Evolutionary conservation across 2,329 filamentous ascomycete species (phyloP), one percentile per base, ranked within the genome.

Genomic region (Apiospora rasikravindrae): DNA sequence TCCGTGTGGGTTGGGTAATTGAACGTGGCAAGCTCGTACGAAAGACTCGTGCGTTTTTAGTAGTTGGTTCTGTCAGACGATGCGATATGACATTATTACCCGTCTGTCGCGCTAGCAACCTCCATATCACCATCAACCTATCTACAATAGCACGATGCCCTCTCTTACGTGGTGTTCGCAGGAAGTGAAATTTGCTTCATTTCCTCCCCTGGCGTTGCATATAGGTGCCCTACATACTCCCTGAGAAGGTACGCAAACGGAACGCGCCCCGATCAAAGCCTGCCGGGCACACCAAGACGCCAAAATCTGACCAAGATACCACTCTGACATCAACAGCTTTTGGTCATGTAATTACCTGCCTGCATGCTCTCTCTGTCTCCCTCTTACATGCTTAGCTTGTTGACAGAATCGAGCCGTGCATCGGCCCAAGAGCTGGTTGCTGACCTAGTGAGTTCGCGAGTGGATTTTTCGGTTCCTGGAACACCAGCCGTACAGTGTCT

Each of bases 251-350:
- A 33, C 26, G 29, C 29, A 53, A 53, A 61, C 53, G 29, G 53
- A 61, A 37, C 5, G 53, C 29, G 29, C 19, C 29, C 53, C 53
- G 57, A n/a, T 22, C 29, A 37, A 37, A 61, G 4, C 57, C 57
- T 14, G 22, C 57, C 57, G 33, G 8, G 16, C 45, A n/a, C 33
- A 37, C 57, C 57, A 64, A 64, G 57, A 64, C 57, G 33, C 57
- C 57, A 40, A 64, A 64, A 40, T 64, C 57, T 64, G 57, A 64
- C 33, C 10, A n/a, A 19, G 19, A 64, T 64, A 40, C 57, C 33
- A 64, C 57, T 40, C 57, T 64, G 57, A 64, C 57, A 64, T 64
- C 33, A n/a, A 40, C 57, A 64, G 33, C 33, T 8, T 40, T 1
- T n/a, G 19, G 19, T 22, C 19, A 57, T 33, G 19, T 57, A 37